Evolutionary conservation across 495 filamentous ascomycete genomes (phyloP).

Genomic region (Astrothelium macrocarpum): DNA sequence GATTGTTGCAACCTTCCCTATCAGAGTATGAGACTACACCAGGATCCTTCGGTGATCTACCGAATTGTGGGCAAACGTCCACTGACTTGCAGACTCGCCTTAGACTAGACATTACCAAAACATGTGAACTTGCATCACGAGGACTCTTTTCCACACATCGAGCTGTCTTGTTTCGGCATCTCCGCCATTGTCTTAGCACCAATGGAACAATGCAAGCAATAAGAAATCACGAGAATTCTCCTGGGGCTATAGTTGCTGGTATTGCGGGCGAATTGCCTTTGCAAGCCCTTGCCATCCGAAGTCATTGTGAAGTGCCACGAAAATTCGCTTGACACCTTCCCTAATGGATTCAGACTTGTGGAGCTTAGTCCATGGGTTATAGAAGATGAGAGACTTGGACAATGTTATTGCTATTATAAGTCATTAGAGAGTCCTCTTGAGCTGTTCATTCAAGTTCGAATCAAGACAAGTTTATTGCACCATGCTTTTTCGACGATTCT

Average conservation of each 20-base stretch:
- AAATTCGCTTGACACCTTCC: not conserved
- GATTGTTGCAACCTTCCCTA: not conserved
- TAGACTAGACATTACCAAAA: not conserved
- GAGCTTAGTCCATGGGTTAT: no score
- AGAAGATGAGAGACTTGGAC: no score
- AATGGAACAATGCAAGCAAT: not conserved
- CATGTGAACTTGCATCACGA: constrained; percentile 3
- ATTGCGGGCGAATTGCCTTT: not conserved
- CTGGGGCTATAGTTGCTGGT: not conserved
- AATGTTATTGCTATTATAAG: not conserved
- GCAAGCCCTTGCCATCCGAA: not conserved
- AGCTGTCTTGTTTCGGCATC: not conserved
- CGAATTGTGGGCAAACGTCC: not conserved
- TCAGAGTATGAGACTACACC: not conserved
- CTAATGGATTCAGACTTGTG: not conserved
- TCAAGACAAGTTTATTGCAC: no score
- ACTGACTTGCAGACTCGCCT: not conserved
- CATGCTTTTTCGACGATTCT: not conserved
- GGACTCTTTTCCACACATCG: not conserved
- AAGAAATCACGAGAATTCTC: not conserved
- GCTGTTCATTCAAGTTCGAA: not conserved
- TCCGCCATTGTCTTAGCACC: not conserved
- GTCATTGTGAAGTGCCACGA: not conserved
- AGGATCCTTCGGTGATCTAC: not conserved
- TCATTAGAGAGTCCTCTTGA: not conserved